Percentiles rank a stretch among this genome's conserved stretches.
phyloP scores from a whole-genome alignment of 768 basidiomycete species.

The Lyophyllum shimeji region DNA sequence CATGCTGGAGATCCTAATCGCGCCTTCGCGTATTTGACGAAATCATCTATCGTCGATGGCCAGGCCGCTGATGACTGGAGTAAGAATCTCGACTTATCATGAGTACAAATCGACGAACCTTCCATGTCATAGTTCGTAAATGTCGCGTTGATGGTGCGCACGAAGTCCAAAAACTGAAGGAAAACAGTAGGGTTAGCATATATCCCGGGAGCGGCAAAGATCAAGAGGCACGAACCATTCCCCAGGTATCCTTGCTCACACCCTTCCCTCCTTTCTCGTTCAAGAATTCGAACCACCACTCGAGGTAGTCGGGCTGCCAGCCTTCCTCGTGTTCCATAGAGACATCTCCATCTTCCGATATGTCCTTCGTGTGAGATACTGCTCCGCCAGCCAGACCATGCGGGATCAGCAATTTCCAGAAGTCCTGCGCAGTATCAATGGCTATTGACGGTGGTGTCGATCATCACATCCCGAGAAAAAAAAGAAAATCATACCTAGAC shows the following conservation, averaged over 20 bases:
- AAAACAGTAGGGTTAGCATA: constrained; percentile 3
- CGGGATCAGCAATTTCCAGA: constrained; percentile 78
- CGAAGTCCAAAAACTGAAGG: constrained; percentile 73
- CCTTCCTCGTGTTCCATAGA: constrained; percentile 51
- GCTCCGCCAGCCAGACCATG: constrained; percentile 71
- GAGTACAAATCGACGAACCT: constrained; percentile 41
- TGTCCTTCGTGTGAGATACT: constrained; percentile 40
- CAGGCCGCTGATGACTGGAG: constrained; percentile 58
- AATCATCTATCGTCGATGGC: constrained; percentile 87
- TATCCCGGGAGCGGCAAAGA: neutral
- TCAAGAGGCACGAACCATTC: constrained; percentile 57
- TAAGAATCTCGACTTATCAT: constrained; percentile 9
- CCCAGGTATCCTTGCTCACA: constrained; percentile 87
- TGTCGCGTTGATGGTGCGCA: constrained; percentile 69
- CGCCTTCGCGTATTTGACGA: constrained; percentile 65
- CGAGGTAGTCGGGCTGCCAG: constrained; percentile 61
- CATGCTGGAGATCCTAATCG: constrained; percentile 23
- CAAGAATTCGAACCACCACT: constrained; percentile 83
- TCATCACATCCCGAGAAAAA: neutral
- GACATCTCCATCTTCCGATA: constrained; percentile 44
- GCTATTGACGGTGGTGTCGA: constrained; percentile 31
- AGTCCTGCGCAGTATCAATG: constrained; percentile 69
- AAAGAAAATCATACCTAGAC: constrained; percentile 52
- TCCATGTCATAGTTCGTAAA: constrained; percentile 77
- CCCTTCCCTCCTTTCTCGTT: constrained; percentile 65